phyloP scores from a whole-genome alignment of 192 early-diverging fungal species.

The Rhizophagus sp. region DNA sequence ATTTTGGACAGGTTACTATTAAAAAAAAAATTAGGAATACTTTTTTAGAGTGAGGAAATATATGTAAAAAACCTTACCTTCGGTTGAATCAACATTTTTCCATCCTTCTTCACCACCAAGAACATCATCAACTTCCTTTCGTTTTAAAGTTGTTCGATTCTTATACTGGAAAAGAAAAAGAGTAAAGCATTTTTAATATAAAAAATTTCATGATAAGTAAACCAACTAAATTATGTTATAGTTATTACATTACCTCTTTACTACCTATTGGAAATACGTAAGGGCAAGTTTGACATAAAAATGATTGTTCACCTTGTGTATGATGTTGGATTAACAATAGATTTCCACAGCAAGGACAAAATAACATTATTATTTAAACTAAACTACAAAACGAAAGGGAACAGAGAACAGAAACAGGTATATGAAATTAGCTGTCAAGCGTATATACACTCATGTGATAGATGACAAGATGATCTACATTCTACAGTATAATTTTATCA shows the following conservation, averaged over 20 bases:
- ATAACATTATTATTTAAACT: conserved; percentile 60
- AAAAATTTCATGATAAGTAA: too few species aligned
- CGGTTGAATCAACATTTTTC: conserved; percentile 78
- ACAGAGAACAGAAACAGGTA: too few species aligned
- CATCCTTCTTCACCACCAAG: conserved; percentile 88
- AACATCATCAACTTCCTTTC: conserved; percentile 92
- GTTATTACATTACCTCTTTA: conserved; percentile 36
- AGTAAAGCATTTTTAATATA: neutral
- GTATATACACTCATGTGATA: too few species aligned
- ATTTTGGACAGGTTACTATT: conserved; percentile 62
- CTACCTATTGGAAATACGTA: conserved; percentile 74
- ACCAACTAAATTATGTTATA: neutral
- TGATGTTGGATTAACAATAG: conserved; percentile 73
- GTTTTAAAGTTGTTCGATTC: conserved; percentile 58
- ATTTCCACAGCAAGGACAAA: conserved; percentile 89
- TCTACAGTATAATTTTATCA: too few species aligned
- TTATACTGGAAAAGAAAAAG: conserved; percentile 8
- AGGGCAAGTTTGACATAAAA: conserved; percentile 86
- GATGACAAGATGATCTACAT: too few species aligned
- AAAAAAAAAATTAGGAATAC: neutral
- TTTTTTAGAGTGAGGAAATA: neutral
- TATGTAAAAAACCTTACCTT: conserved; percentile 42
- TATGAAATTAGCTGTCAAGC: too few species aligned
- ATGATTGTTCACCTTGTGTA: conserved; percentile 55
- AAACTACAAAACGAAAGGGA: too few species aligned